A percentile compares a stretch with the other conserved stretches of the same genome.
Conservation (phyloP, 441 rosid species). For the Populus hybrid region DNA sequence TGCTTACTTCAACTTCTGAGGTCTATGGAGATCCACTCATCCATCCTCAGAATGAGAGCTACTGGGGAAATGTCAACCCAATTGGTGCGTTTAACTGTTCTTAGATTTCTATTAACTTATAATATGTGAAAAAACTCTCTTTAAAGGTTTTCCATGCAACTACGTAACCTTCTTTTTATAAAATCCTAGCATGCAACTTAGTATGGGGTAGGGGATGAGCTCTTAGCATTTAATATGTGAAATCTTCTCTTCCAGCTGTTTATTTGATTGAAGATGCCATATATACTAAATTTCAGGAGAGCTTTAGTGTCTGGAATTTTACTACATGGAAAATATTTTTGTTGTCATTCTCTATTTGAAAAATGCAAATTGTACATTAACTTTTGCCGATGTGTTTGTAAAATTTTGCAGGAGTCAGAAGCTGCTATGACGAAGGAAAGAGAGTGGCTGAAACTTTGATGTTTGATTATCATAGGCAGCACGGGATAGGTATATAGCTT, state of each 20-base stretch:
- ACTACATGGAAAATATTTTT: neutral
- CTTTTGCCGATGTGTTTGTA: neutral
- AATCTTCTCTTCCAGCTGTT: neutral
- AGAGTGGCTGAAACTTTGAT: conserved; percentile 96
- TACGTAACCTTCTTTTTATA: neutral
- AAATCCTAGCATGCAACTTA: neutral
- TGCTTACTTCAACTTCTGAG: conserved; percentile 97
- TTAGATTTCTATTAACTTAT: neutral
- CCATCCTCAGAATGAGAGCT: conserved; percentile 87
- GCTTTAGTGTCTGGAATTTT: too few relatives aligned
- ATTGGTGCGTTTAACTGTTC: conserved; percentile 52
- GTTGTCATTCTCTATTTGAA: neutral
- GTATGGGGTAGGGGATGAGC: neutral
- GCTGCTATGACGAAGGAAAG: conserved; percentile 97
- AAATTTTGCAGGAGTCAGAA: conserved; percentile 57
- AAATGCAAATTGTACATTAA: neutral
- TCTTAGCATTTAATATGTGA: neutral
- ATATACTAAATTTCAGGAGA: too few relatives aligned
- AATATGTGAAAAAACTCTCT: neutral
- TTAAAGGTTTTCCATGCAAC: neutral
- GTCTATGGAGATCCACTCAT: conserved; percentile 98
- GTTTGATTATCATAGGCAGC: conserved; percentile 99
- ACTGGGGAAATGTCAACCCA: conserved; percentile 99
- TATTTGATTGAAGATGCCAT: too few relatives aligned
- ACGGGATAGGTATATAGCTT: conserved; percentile 69